These are phyloP conservation scores for Dothideomycetidae sp. DNA, from an alignment of 2,329 filamentous ascomycete genomes.

Conservation along the genomic window DNA sequence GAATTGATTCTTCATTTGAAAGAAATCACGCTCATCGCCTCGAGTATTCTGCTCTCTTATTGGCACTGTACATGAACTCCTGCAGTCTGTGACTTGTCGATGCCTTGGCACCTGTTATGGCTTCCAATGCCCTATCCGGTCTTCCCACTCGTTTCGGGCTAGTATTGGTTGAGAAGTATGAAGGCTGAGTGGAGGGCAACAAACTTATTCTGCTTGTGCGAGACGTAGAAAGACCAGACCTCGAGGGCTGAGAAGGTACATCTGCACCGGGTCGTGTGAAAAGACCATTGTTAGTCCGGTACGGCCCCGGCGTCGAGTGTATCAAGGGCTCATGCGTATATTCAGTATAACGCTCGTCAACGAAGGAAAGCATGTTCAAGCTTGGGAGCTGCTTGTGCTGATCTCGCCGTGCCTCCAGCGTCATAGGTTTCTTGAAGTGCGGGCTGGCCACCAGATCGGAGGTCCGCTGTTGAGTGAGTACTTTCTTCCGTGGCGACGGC, in stretches of 20 bases:
- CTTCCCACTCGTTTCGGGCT: not conserved
- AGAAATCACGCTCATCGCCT: too few relatives aligned
- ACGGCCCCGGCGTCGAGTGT: not conserved
- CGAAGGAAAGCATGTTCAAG: not conserved
- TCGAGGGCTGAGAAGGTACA: not conserved
- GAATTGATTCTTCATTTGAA: too few relatives aligned
- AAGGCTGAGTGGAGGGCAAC: not conserved
- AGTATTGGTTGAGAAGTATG: not conserved
- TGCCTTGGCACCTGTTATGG: not conserved
- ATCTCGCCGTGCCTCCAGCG: too few relatives aligned
- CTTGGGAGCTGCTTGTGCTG: not conserved
- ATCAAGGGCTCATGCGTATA: not conserved
- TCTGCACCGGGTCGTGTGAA: not conserved
- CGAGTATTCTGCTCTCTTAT: too few relatives aligned
- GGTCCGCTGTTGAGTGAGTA: not conserved
- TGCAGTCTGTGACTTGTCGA: too few relatives aligned
- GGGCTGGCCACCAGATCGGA: not conserved
- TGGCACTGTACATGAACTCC: too few relatives aligned
- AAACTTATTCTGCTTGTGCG: not conserved
- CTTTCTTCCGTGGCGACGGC: not conserved
- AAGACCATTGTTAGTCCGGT: not conserved
- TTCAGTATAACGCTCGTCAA: not conserved
- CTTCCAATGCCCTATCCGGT: not conserved
- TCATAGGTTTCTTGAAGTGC: not conserved
- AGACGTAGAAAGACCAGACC: not conserved